Evolutionary conservation across 2,329 filamentous ascomycete species (phyloP).

Genomic region (Triangularia setosa): DNA sequence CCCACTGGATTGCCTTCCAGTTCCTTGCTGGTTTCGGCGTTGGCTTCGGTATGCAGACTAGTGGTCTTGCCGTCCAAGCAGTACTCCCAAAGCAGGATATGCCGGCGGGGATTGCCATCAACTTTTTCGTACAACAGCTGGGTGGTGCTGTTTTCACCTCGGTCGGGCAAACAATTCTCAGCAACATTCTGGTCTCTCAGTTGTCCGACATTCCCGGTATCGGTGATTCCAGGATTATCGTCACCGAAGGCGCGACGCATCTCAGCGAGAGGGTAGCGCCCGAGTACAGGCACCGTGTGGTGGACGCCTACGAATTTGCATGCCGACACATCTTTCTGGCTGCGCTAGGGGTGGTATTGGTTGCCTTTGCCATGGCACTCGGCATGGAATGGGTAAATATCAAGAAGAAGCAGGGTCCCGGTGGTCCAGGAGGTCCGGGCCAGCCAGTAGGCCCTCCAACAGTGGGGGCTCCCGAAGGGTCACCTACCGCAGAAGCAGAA

Average conservation of each 20-base stretch:
- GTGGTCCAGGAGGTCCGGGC: slow-evolving; percentile 9
- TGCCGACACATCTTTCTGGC: slow-evolving; percentile 62
- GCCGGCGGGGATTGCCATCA: slow-evolving; percentile 51
- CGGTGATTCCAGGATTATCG: slow-evolving; percentile 37
- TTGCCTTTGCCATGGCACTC: slow-evolving; percentile 54
- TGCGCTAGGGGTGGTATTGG: slow-evolving; percentile 50
- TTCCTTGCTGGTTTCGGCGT: slow-evolving; percentile 56
- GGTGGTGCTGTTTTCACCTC: slow-evolving; percentile 57
- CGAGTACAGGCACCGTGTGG: slow-evolving; percentile 49
- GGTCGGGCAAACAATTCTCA: slow-evolving; percentile 53
- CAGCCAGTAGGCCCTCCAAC: neutral
- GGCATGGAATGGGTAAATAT: slow-evolving; percentile 66
- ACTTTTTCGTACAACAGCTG: slow-evolving; percentile 56
- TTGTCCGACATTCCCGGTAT: slow-evolving; percentile 41
- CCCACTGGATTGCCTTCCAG: slow-evolving; percentile 58
- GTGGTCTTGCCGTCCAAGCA: slow-evolving; percentile 53
- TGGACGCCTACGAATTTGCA: slow-evolving; percentile 62
- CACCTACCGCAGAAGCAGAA: neutral
- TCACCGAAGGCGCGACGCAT: slow-evolving; percentile 54
- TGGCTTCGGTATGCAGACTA: slow-evolving; percentile 56
- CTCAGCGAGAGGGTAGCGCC: slow-evolving; percentile 50
- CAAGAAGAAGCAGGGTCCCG: slow-evolving; percentile 44
- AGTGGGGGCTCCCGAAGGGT: neutral
- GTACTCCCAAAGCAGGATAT: slow-evolving; percentile 50
- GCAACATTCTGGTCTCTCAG: slow-evolving; percentile 40